Percentiles rank a stretch among this genome's conserved stretches.
Conservation (phyloP, 768 basidiomycete genomes). For the Termitomyces sp. region DNA sequence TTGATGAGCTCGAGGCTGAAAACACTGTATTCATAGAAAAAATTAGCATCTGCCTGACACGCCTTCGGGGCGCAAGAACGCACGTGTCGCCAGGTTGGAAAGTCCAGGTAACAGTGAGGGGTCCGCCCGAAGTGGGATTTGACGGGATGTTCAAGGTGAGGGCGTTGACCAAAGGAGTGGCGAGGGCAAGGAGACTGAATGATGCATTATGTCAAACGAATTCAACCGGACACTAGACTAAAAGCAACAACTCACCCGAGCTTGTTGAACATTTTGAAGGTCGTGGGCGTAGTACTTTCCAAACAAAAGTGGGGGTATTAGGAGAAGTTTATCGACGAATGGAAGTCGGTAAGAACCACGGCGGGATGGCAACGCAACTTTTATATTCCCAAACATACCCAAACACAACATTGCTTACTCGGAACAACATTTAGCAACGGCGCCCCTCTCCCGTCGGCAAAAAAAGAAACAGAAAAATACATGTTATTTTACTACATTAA, state of each 20-base stretch:
- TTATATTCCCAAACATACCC: constrained; percentile 25
- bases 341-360: constrained; percentile 12
- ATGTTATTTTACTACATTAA: neutral
- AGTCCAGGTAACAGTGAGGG: constrained; percentile 45
- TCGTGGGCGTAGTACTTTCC: constrained; percentile 18
- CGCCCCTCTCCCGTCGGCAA: neutral
- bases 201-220: neutral
- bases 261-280: constrained; percentile 15
- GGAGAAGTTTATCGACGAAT: constrained; percentile 14
- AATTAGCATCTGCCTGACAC: neutral
- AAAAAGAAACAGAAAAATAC: neutral
- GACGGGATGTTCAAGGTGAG: constrained; percentile 36
- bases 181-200: constrained; percentile 37
- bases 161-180: constrained; percentile 45
- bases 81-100: constrained; percentile 38
- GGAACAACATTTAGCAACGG: constrained; percentile 3
- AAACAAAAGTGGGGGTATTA: constrained; percentile 15
- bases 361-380: constrained; percentile 9
- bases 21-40: constrained; percentile 7
- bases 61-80: too few species aligned
- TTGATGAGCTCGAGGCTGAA: constrained; percentile 50
- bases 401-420: constrained; percentile 14
- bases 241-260: neutral
- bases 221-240: neutral
- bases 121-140: constrained; percentile 26